Evolutionary conservation across 495 filamentous ascomycete genomes (phyloP).

Genomic region (Sphaerosporella brunnea): DNA sequence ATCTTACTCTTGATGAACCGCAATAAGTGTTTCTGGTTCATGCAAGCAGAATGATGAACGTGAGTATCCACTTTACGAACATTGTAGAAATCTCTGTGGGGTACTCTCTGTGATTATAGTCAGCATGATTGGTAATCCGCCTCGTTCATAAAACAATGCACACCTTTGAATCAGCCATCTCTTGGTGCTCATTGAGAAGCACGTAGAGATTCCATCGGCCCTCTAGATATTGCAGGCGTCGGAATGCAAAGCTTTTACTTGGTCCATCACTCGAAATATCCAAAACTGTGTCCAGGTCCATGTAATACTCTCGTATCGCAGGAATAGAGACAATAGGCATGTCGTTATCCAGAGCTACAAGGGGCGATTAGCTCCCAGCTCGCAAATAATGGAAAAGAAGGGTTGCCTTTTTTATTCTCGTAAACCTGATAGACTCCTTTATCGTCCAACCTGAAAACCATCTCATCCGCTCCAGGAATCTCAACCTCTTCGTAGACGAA

Average conservation of each 20-base stretch:
- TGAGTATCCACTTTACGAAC: constrained; percentile 97
- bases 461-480: constrained; percentile 48
- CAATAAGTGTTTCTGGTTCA: constrained; percentile 97
- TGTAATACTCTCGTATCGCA: constrained; percentile 80
- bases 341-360: constrained; percentile 39
- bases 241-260: constrained; percentile 90
- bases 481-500: constrained; percentile 69
- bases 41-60: constrained; percentile 96
- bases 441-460: constrained; percentile 58
- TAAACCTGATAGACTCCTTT: constrained; percentile 85
- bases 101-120: constrained; percentile 40
- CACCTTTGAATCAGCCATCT: constrained; percentile 84
- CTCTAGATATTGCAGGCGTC: constrained; percentile 83
- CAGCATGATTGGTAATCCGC: background rate
- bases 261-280: constrained; percentile 82
- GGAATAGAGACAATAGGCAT: constrained; percentile 63
- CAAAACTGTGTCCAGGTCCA: constrained; percentile 77
- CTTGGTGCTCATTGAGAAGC: constrained; percentile 88
- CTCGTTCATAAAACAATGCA: constrained; percentile 3
- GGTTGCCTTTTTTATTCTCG: constrained; percentile 34
- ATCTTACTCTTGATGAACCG: constrained; percentile 99
- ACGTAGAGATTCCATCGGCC: constrained; percentile 89
- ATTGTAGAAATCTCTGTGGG: constrained; percentile 97
- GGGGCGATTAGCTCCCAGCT: constrained; percentile 7
- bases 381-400: too few species aligned